These are phyloP conservation scores for Prunella vulgaris DNA, from an alignment of 257 asterid genomes.

Conservation along the genomic window DNA sequence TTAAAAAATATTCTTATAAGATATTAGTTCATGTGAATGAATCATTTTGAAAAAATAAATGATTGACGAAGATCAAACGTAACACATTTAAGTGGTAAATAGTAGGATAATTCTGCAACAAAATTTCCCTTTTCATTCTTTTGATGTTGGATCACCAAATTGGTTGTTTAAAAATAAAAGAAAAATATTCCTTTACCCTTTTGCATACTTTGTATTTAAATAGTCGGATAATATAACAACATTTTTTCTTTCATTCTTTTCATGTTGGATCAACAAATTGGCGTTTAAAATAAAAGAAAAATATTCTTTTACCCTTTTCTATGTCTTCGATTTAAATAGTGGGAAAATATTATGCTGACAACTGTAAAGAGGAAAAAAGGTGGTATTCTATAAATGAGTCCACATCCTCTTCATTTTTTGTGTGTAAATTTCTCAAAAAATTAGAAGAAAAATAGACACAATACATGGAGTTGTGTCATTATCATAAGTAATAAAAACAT, in stretches of 20 bases:
- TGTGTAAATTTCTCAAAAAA: too few species aligned
- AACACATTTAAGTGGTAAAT: too few species aligned
- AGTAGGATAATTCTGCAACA: too few species aligned
- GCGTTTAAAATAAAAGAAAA: slow-evolving; percentile 1
- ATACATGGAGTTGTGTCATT: too few species aligned
- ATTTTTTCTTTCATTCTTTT: slow-evolving; percentile 17
- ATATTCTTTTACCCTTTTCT: slow-evolving; percentile 6
- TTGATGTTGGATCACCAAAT: slow-evolving; percentile 28
- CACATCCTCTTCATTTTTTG: too few species aligned
- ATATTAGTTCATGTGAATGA: too few species aligned
- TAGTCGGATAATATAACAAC: slow-evolving; percentile 8
- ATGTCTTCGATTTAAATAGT: background rate
- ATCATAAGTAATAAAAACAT: too few species aligned
- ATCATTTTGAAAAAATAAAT: too few species aligned
- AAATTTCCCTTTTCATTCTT: background rate
- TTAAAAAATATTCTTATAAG: too few species aligned
- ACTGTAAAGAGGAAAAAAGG: slow-evolving; percentile 34
- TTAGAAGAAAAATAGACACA: too few species aligned
- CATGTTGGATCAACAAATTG: slow-evolving; percentile 27
- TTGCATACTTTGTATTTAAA: background rate
- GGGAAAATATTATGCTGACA: slow-evolving; percentile 34
- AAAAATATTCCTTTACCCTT: slow-evolving; percentile 5
- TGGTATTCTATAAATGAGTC: slow-evolving; percentile 25
- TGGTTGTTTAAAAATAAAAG: background rate
- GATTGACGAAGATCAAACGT: too few species aligned